These are phyloP conservation scores for Teratosphaeria destructans DNA, from an alignment of 2,329 filamentous ascomycete species.

Conservation along the genomic window DNA sequence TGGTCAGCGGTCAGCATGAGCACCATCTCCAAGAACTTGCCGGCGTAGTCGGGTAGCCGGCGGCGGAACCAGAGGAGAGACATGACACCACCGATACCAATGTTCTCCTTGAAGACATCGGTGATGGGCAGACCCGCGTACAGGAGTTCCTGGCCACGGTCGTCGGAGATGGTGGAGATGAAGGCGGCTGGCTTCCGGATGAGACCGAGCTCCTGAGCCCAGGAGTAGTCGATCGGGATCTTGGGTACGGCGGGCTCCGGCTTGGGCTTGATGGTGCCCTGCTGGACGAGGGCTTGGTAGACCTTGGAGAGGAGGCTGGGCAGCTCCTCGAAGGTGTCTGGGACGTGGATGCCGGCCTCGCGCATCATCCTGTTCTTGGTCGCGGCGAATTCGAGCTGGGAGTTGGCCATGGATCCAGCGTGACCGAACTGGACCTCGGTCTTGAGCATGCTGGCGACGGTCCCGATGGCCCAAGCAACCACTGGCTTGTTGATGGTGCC, in stretches of 20 bases:
- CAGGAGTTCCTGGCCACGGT: conserved; percentile 97
- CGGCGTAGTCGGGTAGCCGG: conserved; percentile 87
- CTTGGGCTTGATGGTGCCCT: conserved; percentile 75
- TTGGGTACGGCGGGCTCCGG: conserved; percentile 89
- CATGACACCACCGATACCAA: conserved; percentile 99
- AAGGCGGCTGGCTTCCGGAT: conserved; percentile 99
- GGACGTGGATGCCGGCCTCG: conserved; percentile 88
- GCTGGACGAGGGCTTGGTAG: conserved; percentile 78
- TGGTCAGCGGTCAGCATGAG: conserved; percentile 99
- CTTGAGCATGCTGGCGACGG: conserved; percentile 99
- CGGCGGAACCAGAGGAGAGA: conserved; percentile 99
- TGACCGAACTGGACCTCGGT: conserved; percentile 99
- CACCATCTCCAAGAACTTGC: conserved; percentile 99
- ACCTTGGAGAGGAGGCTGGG: conserved; percentile 65
- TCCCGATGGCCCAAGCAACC: conserved; percentile 98
- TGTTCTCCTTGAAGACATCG: conserved; percentile 98
- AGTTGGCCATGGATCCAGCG: conserved; percentile 98
- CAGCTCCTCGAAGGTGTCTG: conserved; percentile 94
- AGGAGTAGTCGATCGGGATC: conserved; percentile 99
- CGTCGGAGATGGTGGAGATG: conserved; percentile 99
- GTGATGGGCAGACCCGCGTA: conserved; percentile 99
- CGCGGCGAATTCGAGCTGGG: conserved; percentile 92
- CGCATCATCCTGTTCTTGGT: conserved; percentile 96
- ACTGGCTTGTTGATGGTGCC: conserved; percentile 96
- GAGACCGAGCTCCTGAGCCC: conserved; percentile 97